Conservation (phyloP, 2,329 filamentous ascomycete species). For the Ceratocystis colombiana region DNA sequence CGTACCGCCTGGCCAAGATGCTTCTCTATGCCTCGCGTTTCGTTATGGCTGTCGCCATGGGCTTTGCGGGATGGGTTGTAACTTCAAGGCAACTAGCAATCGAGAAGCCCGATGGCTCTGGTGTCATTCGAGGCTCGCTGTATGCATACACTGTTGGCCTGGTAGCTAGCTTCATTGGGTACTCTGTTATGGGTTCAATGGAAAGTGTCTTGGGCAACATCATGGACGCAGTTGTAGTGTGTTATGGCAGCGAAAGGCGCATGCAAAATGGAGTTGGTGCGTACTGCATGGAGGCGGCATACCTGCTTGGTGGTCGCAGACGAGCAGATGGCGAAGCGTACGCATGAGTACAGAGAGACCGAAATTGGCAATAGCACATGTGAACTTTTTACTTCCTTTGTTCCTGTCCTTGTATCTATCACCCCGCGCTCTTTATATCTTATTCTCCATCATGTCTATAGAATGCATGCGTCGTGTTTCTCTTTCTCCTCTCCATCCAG, state of each 20-base stretch:
- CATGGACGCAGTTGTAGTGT: slow-evolving; percentile 79
- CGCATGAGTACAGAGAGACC: slow-evolving; percentile 1
- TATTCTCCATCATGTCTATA: not conserved
- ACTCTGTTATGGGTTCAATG: slow-evolving; percentile 83
- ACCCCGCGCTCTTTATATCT: too few species aligned
- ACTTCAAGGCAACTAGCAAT: slow-evolving; percentile 71
- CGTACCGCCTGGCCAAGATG: slow-evolving; percentile 84
- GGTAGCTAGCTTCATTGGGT: slow-evolving; percentile 88
- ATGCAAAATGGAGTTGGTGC: slow-evolving; percentile 57
- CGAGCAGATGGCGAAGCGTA: slow-evolving; percentile 21
- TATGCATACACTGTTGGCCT: slow-evolving; percentile 93
- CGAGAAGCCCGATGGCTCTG: slow-evolving; percentile 42
- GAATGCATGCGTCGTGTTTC: slow-evolving; percentile 3
- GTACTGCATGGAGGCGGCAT: slow-evolving; percentile 85
- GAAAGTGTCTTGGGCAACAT: slow-evolving; percentile 81
- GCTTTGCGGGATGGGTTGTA: slow-evolving; percentile 93
- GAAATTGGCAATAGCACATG: not conserved
- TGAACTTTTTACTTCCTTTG: not conserved
- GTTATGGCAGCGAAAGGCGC: slow-evolving; percentile 81
- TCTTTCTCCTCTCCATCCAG: not conserved
- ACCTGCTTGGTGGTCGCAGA: slow-evolving; percentile 59
- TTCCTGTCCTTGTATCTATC: not conserved
- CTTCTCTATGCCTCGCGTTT: slow-evolving; percentile 82
- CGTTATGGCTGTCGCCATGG: slow-evolving; percentile 80
- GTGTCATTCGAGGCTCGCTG: slow-evolving; percentile 59